Evolutionary conservation across 495 filamentous ascomycete genomes (phyloP), one percentile per base, ranked within the genome.

Genomic region (Lasiosphaeriaceae sp.): DNA sequence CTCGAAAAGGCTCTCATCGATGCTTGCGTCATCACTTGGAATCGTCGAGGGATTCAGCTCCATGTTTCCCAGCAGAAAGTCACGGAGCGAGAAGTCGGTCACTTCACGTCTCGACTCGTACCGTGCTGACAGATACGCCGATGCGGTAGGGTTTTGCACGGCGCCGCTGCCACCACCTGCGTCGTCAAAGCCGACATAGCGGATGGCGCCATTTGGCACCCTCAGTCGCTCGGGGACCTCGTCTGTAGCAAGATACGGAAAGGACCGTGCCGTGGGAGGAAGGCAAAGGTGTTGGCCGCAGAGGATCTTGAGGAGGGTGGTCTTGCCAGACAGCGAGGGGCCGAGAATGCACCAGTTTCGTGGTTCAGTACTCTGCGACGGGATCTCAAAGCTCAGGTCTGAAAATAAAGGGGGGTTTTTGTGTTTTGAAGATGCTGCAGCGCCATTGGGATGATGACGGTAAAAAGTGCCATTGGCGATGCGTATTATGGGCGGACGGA

Each of bases 71-170:
- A 79, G 79, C 24, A 98, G 72, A 66, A 86, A 97, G 63, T 94
- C 86, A 48, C 75, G 64, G 1, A 98, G 81, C 20, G 88, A 88
- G 71, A 92, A 92, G 69, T 97, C 94, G 9, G 88, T 92, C 50
- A 83, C 88, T 66, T 96, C 93, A 19, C 90, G 77, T 47, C 85
- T 72, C 54, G 88, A 91, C 76, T 98, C 94, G 72, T 98, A 98
- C n/a, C 94, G 80, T 12, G 91, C 90, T 61, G 89, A 90, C 34
- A 97, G 71, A 63, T 97, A 96, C 11, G 89, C 85, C 11, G 90
- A 91, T 1, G 76, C 70, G 7, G 74, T 71, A 3, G 60, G 63
- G 8, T 70, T 67, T 20, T 72, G 60, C 7, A 61, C 63, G 4
- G 57, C 57, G 1, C 65, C 59, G 11, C 70, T 66, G 14, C 78